phyloP scores from a whole-genome alignment of 73 alveolate species.

The Tetrahymena elliotti region DNA sequence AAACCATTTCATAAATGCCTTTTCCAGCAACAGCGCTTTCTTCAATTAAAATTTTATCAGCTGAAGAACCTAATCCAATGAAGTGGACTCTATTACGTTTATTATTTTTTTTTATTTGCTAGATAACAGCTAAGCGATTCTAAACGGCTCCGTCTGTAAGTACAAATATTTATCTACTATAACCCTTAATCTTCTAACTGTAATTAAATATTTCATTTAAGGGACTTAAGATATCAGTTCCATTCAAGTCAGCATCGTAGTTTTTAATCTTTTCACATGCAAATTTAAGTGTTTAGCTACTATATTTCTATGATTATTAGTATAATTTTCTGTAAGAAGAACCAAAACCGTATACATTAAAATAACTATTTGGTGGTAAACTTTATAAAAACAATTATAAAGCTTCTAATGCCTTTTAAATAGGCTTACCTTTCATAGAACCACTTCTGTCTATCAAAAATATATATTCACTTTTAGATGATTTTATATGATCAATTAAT shows the following conservation, averaged over 20 bases:
- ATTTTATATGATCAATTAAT: background rate
- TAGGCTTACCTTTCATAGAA: slow-evolving; percentile 38
- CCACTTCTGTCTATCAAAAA: slow-evolving; percentile 53
- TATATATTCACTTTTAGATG: slow-evolving; percentile 31
- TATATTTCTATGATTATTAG: background rate
- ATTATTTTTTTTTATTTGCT: slow-evolving; percentile 42
- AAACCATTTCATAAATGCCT: background rate
- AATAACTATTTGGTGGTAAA: slow-evolving; percentile 19
- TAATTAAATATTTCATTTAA: background rate
- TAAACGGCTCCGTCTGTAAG: background rate
- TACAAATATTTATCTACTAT: background rate
- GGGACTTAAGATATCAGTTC: background rate
- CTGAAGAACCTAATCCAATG: slow-evolving; percentile 49
- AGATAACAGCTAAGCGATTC: slow-evolving; percentile 24
- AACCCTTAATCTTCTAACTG: background rate
- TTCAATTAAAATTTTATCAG: background rate
- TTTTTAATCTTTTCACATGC: background rate
- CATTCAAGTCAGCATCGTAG: background rate
- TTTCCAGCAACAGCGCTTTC: background rate
- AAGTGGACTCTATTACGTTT: slow-evolving; percentile 47
- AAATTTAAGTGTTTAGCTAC: background rate
- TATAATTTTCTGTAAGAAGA: slow-evolving; percentile 5
- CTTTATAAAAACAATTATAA: slow-evolving; percentile 18
- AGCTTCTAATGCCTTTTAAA: slow-evolving; percentile 30
- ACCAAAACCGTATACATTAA: slow-evolving; percentile 31